Evolutionary conservation across 306 rosid genomes (phyloP).

Genomic region (Vigna radiata): DNA sequence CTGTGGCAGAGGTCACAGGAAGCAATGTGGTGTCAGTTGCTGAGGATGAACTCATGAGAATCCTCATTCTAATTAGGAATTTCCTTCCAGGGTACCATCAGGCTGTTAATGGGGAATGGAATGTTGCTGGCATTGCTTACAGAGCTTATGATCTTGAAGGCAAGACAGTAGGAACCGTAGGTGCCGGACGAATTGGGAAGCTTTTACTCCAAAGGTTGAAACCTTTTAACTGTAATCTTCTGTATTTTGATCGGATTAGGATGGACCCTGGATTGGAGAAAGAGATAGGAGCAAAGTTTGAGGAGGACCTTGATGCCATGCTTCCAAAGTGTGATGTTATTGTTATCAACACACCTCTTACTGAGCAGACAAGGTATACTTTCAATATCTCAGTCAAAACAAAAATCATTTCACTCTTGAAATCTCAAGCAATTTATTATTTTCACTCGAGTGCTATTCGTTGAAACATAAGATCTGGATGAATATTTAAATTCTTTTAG

Average conservation of each 20-base stretch:
- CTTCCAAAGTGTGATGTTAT: conserved; percentile 91
- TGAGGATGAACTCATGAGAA: conserved; percentile 94
- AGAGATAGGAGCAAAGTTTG: conserved; percentile 80
- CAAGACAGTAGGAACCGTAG: conserved; percentile 87
- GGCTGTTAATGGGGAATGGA: conserved; percentile 82
- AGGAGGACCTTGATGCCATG: conserved; percentile 95
- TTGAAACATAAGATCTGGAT: neutral
- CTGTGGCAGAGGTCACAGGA: conserved; percentile 98
- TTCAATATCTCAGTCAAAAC: neutral
- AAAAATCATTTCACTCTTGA: neutral
- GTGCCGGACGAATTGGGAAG: conserved; percentile 87
- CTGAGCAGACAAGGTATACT: conserved; percentile 87
- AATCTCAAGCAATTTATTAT: neutral
- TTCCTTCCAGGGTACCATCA: conserved; percentile 88
- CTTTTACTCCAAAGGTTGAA: conserved; percentile 91
- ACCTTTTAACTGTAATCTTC: conserved; percentile 88
- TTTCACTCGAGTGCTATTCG: neutral
- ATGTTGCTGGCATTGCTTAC: conserved; percentile 90
- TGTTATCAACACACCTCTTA: conserved; percentile 91
- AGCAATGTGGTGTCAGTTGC: conserved; percentile 94
- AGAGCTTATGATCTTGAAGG: conserved; percentile 98
- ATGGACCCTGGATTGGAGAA: conserved; percentile 79
- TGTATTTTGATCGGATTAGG: conserved; percentile 83
- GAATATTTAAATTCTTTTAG: conserved; percentile 6
- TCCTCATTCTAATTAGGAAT: conserved; percentile 86